Evolutionary conservation across 805 yeast species (phyloP), one percentile per base, ranked within the genome.

Genomic region (Wilhelminamyces savonicus): DNA sequence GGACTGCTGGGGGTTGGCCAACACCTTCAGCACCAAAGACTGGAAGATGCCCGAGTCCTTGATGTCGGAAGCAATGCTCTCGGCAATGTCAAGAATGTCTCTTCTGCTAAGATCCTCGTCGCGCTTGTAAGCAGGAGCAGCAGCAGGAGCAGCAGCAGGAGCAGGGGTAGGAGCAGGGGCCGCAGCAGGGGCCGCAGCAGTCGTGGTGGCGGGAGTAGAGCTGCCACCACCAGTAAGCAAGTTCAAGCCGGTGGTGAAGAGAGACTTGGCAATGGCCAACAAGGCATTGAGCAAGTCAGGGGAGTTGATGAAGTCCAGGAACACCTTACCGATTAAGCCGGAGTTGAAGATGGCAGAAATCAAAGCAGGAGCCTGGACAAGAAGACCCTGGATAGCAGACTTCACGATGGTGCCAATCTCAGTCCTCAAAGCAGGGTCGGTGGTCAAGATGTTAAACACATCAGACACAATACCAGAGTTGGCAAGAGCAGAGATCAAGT

Each of bases 331-430:
- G 30, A 64, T 33, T 35, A 62, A 55, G 34, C 68, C 68, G 20
- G 69, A 62, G 42, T 60, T 46, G 58, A 54, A 62, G 36, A 64
- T 38, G 29, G 68, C 68, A 30, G 49, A 44, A 35, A 63, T 41
- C 46, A 64, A 61, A 23, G 62, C 50, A 28, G 68, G 66, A 29
- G 62, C 71, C 30, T 62, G 52, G 23, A 54, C 55, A 36, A 62
- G 28, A 26, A 62, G 59, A 25, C 55, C 52, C 35, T 47, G 37
- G 30, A 62, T 23, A 22, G 65, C 54, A 23, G 52, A 26, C 47
- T 60, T 50, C 35, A 52, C 43, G 28, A 62, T 48, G 17, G 45
- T 31, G 19, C 31, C 31, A 20, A 64, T 29, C 25, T 55, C 43
- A 18, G 49, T 22, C 29, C 36, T 44, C 35, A 64, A 43, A n/a